Evolutionary conservation across 495 filamentous ascomycete genomes (phyloP), one percentile per base, ranked within the genome.

Genomic region (Aspergillus mulundensis): DNA sequence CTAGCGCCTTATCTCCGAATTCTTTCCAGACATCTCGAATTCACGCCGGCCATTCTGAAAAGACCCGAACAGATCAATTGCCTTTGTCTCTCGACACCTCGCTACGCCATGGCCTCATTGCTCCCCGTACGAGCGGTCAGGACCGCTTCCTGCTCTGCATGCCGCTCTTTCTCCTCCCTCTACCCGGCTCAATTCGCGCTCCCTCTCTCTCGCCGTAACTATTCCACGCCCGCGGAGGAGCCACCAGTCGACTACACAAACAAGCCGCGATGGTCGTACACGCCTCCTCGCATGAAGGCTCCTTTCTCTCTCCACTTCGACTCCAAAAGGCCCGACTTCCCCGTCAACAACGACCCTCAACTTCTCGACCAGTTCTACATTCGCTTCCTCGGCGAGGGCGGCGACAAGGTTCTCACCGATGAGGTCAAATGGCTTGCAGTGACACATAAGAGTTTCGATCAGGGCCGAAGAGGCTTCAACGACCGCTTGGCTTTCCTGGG

Each of bases 371-470:
- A 76, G 38, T 86, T 90, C 68, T 93, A 95, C 69, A 76, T 78
- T 39, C 75, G 74, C 23, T 68, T 97, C 54, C 73, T 97, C 50
- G 90, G 92, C 19, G 70, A 70, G 51, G 79, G 81, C 52, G 88
- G 89, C 60, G 81, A 86, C 53, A 77, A 80, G 59, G 63, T 92
- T 68, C 78, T 97, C 58, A 85, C 85, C 32, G 91, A 96, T 2
- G 91, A 97, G 73, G 77, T 93, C 61, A 96, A 97, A 73, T 99
- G 93, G 94, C 79, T 97, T 61, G 92, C 93, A 11, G 82, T 99
- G 54, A 99, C 94, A 38, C 94, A 99, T 71, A 97, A 97, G 84
- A 96, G 90, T 71, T 97, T 96, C 69, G 94, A 97, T 73, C 90
- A 97, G 62, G 94, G 91, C 46, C 79, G 90, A 65, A 85, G 91